Base-by-base conservation (phyloP, 169 alveolate species). In the Eimeria necatrix region DNA sequence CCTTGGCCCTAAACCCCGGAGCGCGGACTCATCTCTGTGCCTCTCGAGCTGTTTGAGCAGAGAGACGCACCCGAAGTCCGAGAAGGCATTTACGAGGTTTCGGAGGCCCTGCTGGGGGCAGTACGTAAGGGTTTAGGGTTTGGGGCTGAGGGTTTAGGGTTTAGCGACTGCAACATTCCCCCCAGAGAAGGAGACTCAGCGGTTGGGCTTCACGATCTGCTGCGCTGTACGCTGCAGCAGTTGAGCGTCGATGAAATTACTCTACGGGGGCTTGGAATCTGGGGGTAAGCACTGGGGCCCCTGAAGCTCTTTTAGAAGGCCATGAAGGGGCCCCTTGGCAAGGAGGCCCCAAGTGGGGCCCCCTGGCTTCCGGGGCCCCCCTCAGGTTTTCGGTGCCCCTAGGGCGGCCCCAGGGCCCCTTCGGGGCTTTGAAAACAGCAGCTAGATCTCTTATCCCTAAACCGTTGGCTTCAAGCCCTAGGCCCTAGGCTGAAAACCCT, bases 201-300 rank as follows among this genome's bases (percentile, higher is more conserved):
- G n/a, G n/a, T n/a, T 32, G 41, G 41, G 85, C 26, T 10, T 74
- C 0, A 74, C 12, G 48, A 32, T 32, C 10, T 74, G 41, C 10
- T 51, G n/a, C 16, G 7, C 26, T 16, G 7, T 14, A 10, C 56
- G 26, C n/a, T 53, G 64, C 87, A 76, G 87, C 61, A 76, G 8
- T 48, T 76, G 41, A 76, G 87, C 64, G 48, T 20, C 10, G 87
- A 76, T 53, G 87, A 76, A 76, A 4, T 16, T 6, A 76, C 87
- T 46, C 87, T 76, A 0, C 61, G 64, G 20, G 87, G 64, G 46
- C 87, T 76, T 53, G 87, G 87, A 41, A 76, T 76, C n/a, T 76
- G 87, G 87, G 87, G 87, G 87, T 76, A 49, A 12, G 76, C 32
- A 0, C 20, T 9, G 46, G 76, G 76, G 8, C 76, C 20, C 68